Conservation (phyloP, 495 filamentous ascomycete species). For the Lasiosphaeris hirsuta region DNA sequence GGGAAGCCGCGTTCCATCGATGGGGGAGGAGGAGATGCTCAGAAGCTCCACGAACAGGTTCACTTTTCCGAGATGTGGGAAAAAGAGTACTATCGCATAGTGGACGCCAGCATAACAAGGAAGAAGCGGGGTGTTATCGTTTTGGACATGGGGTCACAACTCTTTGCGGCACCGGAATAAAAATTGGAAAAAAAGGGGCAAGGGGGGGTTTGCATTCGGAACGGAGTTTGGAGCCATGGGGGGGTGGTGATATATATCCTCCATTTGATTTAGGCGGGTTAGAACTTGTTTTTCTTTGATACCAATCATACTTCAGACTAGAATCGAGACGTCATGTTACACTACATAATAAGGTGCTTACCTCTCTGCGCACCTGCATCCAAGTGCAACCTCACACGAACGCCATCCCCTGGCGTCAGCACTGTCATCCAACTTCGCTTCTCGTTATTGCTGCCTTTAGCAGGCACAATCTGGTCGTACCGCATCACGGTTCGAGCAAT, state of each 20-base stretch:
- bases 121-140: neutral
- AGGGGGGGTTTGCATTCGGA: too few species aligned
- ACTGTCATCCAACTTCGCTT: constrained; percentile 6
- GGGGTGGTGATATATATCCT: too few species aligned
- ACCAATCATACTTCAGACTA: too few species aligned
- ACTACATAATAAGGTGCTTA: too few species aligned
- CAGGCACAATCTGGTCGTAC: constrained; percentile 1
- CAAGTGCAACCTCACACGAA: neutral
- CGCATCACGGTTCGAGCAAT: constrained; percentile 2
- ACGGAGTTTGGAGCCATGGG: too few species aligned
- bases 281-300: too few species aligned
- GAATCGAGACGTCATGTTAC: too few species aligned
- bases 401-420: neutral
- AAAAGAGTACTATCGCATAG: neutral
- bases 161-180: neutral
- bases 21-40: too few species aligned
- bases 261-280: too few species aligned
- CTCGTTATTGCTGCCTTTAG: neutral
- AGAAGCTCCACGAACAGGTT: neutral
- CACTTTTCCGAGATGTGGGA: neutral
- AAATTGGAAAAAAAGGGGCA: too few species aligned
- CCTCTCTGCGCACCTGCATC: neutral
- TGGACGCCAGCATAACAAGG: neutral
- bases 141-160: neutral
- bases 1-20: too few species aligned